Evolutionary conservation across 306 rosid species (phyloP), one percentile per base, ranked within the genome.

Genomic region (Trifolium pratense): DNA sequence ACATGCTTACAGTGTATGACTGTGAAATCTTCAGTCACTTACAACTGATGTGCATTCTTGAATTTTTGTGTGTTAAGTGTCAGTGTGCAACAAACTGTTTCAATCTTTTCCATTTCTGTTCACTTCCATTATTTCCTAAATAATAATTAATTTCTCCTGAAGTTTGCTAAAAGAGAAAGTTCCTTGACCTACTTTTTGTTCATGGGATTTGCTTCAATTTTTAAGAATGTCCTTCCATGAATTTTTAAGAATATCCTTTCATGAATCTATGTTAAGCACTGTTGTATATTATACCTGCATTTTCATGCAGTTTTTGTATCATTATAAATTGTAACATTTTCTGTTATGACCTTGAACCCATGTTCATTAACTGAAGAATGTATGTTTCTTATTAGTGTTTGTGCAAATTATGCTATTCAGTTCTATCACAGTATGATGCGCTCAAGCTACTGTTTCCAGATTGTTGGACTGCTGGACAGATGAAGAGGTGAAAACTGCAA

Each of bases 401-500:
- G 56, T 63, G 70, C 36, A 32, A 32, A 32, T 5, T 32, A 32
- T 32, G 7, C 76, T 43, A 68, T 70, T 73, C 57, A 40, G 70
- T 78, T 63, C 32, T 66, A 52, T 73, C 49, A 36, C 57, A 25
- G 66, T 39, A 56, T 73, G 64, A 68, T 61, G 73, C 67, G 78
- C 25, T 62, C 66, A 46, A 42, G 66, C 75, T 78, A 52, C 55
- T 64, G 23, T 51, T 86, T 76, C 81, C 83, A 93, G 93, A 76
- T 74, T 86, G 79, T 80, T 82, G 15, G 75, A 75, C 29, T 51
- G 64, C 79, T 93, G 97, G 98, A 87, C 89, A 26, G 80, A 85
- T 31, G 87, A 93, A 79, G 97, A 89, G 80, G 69, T 93, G 58
- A 81, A 75, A 75, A 73, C 63, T 73, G 98, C 97, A 48, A 86